Evolutionary conservation across 768 basidiomycete species (phyloP), one percentile per base, ranked within the genome.

Genomic region (Gloeostereum incarnatum): DNA sequence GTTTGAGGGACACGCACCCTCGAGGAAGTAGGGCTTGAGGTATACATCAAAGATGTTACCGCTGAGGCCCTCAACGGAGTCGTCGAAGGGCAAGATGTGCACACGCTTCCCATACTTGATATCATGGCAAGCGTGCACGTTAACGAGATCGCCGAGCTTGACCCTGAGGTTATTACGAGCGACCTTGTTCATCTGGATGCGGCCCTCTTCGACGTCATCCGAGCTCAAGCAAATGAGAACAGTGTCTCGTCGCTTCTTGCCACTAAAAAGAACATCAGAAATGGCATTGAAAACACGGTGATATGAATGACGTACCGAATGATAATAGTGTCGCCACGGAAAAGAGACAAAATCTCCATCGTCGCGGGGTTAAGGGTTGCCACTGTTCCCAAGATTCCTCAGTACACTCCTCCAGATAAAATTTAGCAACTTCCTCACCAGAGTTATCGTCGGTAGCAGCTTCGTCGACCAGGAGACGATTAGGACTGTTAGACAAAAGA

Each of bases 41-140:
- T 93, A 98, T 35, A 98, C 94, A 54, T 99, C 96, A 54, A 98
- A 99, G 49, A 99, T 76, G 66, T 99, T 98, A 25, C 96, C 96
- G 49, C 89, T 93, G 37, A 99, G 73, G 49, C 94, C 96, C 67
- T 99, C 96, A 44, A 98, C 68, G 5, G 96, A 98, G 66, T 99
- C 96, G 52, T 97, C 96, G 55, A 99, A 98, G 1, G 96, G 96
- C 11, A 99, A 70, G 43, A 99, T 75, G 57, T 98, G 96, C 27
- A 99, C 78, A 39, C 94, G 83, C 59, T 99, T 98, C 48, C 96
- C 96, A 59, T 99, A 99, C 63, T 97, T 96, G 72, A 98, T 97
- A 54, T 98, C 94, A 43, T 84, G 75, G 57, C 93, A 97, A 52
- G 89, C 79, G 60, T 98, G 93, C 1, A 99, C 92, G 45, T 87